A percentile compares a stretch with the other conserved stretches of the same genome.
Conservation (phyloP, 345 rosid species). For the Populus alba region DNA sequence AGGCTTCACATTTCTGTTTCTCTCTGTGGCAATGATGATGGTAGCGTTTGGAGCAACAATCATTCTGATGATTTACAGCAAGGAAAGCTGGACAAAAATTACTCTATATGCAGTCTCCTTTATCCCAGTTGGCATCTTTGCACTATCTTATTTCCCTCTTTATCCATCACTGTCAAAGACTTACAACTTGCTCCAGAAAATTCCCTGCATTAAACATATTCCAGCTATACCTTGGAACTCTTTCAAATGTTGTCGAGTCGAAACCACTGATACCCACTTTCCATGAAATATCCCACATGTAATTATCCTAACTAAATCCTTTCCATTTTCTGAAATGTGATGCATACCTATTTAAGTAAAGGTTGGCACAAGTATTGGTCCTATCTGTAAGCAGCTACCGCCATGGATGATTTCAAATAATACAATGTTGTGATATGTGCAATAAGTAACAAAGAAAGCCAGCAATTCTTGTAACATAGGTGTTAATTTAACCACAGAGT, state of each 20-base stretch:
- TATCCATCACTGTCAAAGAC: not conserved
- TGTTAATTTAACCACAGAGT: not conserved
- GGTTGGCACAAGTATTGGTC: not conserved
- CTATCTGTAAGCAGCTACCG: not conserved
- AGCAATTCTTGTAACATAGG: not conserved
- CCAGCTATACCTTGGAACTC: too few relatives aligned
- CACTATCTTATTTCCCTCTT: not conserved
- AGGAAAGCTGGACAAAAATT: conserved; percentile 5
- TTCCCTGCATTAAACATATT: too few relatives aligned
- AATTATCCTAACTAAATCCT: not conserved
- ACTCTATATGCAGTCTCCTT: not conserved
- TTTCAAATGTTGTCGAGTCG: too few relatives aligned
- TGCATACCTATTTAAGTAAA: not conserved
- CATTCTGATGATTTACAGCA: not conserved
- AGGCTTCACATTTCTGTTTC: conserved; percentile 11
- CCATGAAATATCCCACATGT: not conserved
- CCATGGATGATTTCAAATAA: too few relatives aligned
- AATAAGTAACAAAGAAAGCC: too few relatives aligned
- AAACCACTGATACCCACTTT: not conserved
- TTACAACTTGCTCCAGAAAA: not conserved
- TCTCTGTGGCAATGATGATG: conserved; percentile 11
- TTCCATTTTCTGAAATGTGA: not conserved
- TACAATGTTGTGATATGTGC: not conserved
- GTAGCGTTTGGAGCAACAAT: conserved; percentile 9
- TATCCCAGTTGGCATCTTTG: conserved; percentile 5